phyloP scores from a whole-genome alignment of 2,329 filamentous ascomycete species.

The Pseudocercospora eumusae region DNA sequence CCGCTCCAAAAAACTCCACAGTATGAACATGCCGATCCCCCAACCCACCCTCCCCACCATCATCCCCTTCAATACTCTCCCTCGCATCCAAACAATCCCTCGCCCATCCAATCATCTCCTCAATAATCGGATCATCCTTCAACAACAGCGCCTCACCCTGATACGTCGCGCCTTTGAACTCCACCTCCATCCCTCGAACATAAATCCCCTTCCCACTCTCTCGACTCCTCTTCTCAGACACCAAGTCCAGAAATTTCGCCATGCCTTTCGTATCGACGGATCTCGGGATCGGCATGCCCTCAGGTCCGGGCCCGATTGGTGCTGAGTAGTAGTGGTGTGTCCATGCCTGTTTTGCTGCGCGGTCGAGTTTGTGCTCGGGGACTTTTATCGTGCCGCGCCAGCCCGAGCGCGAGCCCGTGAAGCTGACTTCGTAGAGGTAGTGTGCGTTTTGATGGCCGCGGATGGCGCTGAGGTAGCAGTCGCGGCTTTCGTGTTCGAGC shows the following conservation, averaged over 20 bases:
- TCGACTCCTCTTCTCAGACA: not conserved
- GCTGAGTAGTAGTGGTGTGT: not conserved
- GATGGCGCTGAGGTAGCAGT: not conserved
- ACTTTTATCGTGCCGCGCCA: not conserved
- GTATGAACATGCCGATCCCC: not conserved
- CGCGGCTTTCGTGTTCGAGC: not conserved
- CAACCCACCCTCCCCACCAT: not conserved
- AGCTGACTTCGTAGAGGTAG: slow-evolving; percentile 1
- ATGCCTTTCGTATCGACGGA: not conserved
- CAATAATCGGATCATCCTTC: not conserved
- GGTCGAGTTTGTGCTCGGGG: not conserved
- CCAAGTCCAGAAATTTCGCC: not conserved
- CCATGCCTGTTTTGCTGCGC: not conserved
- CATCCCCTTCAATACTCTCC: not conserved
- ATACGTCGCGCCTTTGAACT: not conserved
- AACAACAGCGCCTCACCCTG: not conserved
- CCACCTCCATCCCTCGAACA: not conserved
- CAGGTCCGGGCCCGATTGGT: not conserved
- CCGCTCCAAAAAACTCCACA: not conserved
- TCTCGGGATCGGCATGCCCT: not conserved
- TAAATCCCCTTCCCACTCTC: not conserved
- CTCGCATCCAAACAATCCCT: not conserved
- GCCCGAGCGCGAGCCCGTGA: not conserved
- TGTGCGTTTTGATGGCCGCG: not conserved
- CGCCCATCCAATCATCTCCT: not conserved